Evolutionary conservation across 2,329 filamentous ascomycete genomes (phyloP), one percentile per base, ranked within the genome.

Genomic region (Colletotrichum sojae): DNA sequence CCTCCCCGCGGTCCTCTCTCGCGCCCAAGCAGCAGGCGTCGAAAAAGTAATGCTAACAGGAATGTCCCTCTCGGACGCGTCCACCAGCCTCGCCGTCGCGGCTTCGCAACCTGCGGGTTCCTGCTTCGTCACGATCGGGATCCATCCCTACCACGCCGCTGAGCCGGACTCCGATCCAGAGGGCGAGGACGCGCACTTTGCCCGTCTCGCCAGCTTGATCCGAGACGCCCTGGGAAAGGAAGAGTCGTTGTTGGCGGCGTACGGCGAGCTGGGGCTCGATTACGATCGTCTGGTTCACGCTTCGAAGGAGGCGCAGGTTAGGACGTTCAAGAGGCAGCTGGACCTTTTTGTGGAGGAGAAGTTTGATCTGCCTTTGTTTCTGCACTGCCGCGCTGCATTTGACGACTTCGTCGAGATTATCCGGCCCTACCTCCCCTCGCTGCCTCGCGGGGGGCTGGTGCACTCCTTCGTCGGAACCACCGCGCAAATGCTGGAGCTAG

Each of bases 181-280:
- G 9, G 74, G 74, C 3, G 69, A 74, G 54, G 52, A 72, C 10
- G 70, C 4, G 1, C 71, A 72, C 56, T 76, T 65, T 60, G 74
- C 67, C 5, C 73, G 78, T 18, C 69, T 82, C 5, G 73, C 70
- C 0, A 70, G 74, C 2, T 57, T 58, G 0, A 72, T 79, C 1
- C 61, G 60, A 5, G 72, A 75, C 0, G 76, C 76, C 0, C 69
- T 79, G 73, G 1, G 72, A 77, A 16, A 20, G 18, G 16, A 61
- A 5, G 9, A 69, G 73, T 71, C 75, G 5, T 25, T 79, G 2
- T 72, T 86, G 2, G 80, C 78, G 0, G 84, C 84, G 1, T 86
- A 83, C 65, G 85, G 84, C 2, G 85, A 87, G 56, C 75, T 87
- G 2, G 84, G 85, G 0, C 76, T 87, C 1, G 85, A 87, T 58